Evolutionary conservation across 108 stramenopile genomes (phyloP), one percentile per base, ranked within the genome.

Genomic region (Stephanodiscus minutulus): DNA sequence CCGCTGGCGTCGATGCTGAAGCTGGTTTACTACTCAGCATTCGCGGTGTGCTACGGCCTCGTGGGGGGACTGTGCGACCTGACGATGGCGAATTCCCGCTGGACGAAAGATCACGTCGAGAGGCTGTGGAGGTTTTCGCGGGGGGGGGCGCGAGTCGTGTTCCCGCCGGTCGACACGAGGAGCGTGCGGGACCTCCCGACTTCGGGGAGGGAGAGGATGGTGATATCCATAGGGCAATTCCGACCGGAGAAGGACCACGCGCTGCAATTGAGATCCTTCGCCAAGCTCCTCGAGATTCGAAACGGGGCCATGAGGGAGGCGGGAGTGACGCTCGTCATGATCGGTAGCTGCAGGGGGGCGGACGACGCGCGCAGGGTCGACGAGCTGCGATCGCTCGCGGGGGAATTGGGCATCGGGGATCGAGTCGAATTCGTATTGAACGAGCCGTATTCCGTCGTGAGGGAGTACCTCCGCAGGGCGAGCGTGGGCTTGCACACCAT

Each of bases 401-500:
- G 62, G 18, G 68, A 86, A 28, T 73, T 96, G 66, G 74, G 74
- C 10, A 58, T 93, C 24, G 76, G 80, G 44, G 83, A 87, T 7
- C 35, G 52, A 20, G 97, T 99, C 8, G 72, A 85, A 53, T 97
- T 98, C 67, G 74, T 83, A 7, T 72, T 98, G 77, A 98, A 98
- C 80, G 90, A 89, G 61, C 96, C 96, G 3, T 97, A 90, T 62
- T 60, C 74, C 3, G 91, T 93, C 36, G 74, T 98, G 20, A 82
- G 87, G 66, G 79, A 85, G 2, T 90, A 83, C 65, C 86, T 99
- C 24, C 57, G 71, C 5, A 46, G 71, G 55, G 88, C 95, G 7
- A 85, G 83, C 24, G 81, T 98, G 15, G 99, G 99, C 7, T 76
- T 99, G n/a, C 99, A 99, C 78, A 98, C 98, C 20, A 99, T 99